Conservation (phyloP, 2,329 filamentous ascomycete genomes). For the Sclerotinia subarctica region DNA sequence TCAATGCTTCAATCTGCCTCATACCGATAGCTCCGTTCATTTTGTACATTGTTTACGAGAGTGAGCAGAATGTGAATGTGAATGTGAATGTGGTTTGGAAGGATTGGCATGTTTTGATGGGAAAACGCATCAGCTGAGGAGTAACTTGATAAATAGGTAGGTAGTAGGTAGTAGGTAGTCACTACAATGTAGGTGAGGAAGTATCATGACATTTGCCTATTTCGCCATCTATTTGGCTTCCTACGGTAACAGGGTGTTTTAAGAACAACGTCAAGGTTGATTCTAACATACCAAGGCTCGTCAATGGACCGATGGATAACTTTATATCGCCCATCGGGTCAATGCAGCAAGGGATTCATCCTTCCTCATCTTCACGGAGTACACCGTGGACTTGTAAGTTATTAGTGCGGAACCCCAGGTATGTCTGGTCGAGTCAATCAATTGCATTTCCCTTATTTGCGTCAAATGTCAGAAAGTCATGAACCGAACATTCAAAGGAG, state of each 20-base stretch:
- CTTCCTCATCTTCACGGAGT: not conserved
- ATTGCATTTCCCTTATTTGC: not conserved
- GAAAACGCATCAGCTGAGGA: constrained; percentile 10
- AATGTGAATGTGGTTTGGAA: not conserved
- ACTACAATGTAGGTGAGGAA: not conserved
- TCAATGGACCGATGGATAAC: not conserved
- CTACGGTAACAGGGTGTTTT: too few species aligned
- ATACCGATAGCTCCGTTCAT: not conserved
- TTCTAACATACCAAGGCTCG: not conserved
- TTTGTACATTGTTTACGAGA: not conserved
- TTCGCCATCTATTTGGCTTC: not conserved
- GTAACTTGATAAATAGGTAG: not conserved
- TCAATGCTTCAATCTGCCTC: constrained; percentile 6
- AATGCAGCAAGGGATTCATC: not conserved
- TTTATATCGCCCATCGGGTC: not conserved
- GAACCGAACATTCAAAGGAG: not conserved
- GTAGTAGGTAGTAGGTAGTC: too few species aligned
- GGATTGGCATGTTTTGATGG: constrained; percentile 3
- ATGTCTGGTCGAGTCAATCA: not conserved
- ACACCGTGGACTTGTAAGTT: not conserved
- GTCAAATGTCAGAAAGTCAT: not conserved
- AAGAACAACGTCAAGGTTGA: not conserved
- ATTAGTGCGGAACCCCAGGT: too few species aligned
- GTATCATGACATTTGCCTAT: not conserved
- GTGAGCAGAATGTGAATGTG: not conserved